Evolutionary conservation across 768 basidiomycete genomes (phyloP).

Genomic region (Leucosporidium creatinivorum): DNA sequence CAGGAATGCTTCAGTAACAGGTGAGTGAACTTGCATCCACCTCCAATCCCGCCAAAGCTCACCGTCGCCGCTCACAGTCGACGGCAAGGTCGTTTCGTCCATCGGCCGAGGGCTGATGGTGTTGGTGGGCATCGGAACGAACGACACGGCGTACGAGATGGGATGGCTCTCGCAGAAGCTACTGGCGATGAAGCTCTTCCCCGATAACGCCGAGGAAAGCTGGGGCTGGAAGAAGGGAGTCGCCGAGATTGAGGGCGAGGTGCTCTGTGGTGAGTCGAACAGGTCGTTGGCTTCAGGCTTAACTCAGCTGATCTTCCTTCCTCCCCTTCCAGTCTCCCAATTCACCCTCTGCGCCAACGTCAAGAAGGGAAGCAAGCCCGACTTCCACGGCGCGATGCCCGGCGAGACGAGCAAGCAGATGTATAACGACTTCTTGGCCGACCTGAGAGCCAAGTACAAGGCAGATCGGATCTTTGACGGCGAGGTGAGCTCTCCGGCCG

Average conservation of each 20-base stretch:
- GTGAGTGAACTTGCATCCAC: neutral
- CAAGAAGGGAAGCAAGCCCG: slow-evolving; percentile 74
- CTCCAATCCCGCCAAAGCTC: neutral
- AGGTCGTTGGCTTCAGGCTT: too few relatives aligned
- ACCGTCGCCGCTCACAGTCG: neutral
- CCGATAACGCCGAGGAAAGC: slow-evolving; percentile 25
- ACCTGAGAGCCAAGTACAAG: slow-evolving; percentile 21
- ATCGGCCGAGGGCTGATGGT: slow-evolving; percentile 25
- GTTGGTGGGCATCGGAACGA: slow-evolving; percentile 44
- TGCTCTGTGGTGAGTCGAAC: slow-evolving; percentile 61
- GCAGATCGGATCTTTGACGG: slow-evolving; percentile 26
- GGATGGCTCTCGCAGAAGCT: slow-evolving; percentile 68
- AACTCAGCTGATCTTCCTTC: too few relatives aligned
- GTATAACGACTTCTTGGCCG: slow-evolving; percentile 24
- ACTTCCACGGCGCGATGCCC: slow-evolving; percentile 86
- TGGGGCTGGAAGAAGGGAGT: slow-evolving; percentile 82
- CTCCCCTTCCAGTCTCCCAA: slow-evolving; percentile 50
- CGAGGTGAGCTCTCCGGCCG: slow-evolving; percentile 2
- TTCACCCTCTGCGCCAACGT: slow-evolving; percentile 89
- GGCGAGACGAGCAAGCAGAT: slow-evolving; percentile 19
- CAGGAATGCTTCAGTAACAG: slow-evolving; percentile 10
- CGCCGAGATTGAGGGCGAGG: slow-evolving; percentile 78
- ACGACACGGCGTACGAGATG: slow-evolving; percentile 72
- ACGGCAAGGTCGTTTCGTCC: slow-evolving; percentile 3
- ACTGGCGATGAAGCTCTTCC: slow-evolving; percentile 54